phyloP scores from a whole-genome alignment of 441 rosid genomes.

The Pelargonium fulgidum region DNA sequence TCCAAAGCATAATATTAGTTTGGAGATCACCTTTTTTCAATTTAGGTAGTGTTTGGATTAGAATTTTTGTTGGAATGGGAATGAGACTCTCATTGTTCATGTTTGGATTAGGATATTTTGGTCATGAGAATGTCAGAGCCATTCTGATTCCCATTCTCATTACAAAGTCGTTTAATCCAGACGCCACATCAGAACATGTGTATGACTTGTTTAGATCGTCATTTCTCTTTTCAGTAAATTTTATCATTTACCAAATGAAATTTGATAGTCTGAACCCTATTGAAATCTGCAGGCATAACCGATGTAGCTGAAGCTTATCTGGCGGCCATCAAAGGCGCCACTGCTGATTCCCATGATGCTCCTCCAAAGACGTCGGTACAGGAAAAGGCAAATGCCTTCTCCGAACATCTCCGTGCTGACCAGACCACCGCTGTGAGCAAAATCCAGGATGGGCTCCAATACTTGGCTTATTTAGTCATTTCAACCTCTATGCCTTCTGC shows the following conservation, averaged over 20 bases:
- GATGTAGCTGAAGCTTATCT: constrained; percentile 79
- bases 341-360: constrained; percentile 46
- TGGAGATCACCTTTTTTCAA: neutral
- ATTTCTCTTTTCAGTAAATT: neutral
- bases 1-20: neutral
- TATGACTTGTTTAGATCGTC: neutral
- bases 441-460: constrained; percentile 80
- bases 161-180: no score
- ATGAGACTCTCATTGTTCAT: no score
- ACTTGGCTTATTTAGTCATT: constrained; percentile 59
- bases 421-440: constrained; percentile 52
- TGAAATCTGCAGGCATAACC: constrained; percentile 55
- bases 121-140: no score
- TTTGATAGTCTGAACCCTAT: neutral
- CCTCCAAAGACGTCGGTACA: constrained; percentile 44
- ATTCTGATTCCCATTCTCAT: no score
- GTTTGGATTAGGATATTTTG: no score
- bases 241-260: neutral
- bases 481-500: constrained; percentile 69
- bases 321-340: constrained; percentile 54
- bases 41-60: no score
- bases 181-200: no score
- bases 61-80: no score
- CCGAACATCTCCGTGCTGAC: constrained; percentile 55
- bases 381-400: constrained; percentile 61